Base-by-base conservation (phyloP, 2,329 filamentous ascomycete species). In the Trichoderma semiorbis region DNA sequence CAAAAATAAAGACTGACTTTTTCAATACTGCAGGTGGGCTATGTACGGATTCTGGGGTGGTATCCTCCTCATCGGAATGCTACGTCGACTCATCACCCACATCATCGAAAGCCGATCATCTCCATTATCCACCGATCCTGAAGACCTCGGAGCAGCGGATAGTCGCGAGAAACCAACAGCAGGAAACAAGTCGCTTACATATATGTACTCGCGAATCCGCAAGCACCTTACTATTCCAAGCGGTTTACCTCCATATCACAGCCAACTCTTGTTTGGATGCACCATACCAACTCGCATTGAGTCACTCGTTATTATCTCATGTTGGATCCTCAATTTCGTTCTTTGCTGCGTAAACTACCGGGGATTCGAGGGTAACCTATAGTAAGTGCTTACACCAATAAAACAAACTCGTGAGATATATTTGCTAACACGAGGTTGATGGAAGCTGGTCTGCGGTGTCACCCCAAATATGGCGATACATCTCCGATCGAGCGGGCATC, bases 1-100 rank as follows among this genome's bases (percentile, higher is more conserved):
- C 5, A 8, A 43, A 58, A 55, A 24, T 3, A 21, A 21, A 43
- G 6, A 14, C 26, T 68, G 36, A 68, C 16, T 12, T 47, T 30
- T 32, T 1, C 5, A 18, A 32, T 32, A 47, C 34, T 32, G 6
- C 8, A 68, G 65, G 6, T 60, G 21, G 26, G 65, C 65, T 18
- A 47, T 68, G 34, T 68, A 68, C 12, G 65, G 65, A 24, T 68
- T 68, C 34, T 68, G 65, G 65, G 65, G 65, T 7, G 24, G 10
- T 18, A 30, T 68, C 12, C 53, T 68, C 53, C 16, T 68, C 65
- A 43, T 68, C 26, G 65, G 65, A 60, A 43, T 8, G 4, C 24
- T 68, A 4, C 65, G 58, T 26, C 65, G 65, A 32, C 14, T 68
- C 34, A 68, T 68, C 7, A 24, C 32, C 53, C 3, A 32, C 10